Evolutionary conservation across 2,329 filamentous ascomycete species (phyloP), one percentile per base, ranked within the genome.

Genomic region (Eurotiales sp.): DNA sequence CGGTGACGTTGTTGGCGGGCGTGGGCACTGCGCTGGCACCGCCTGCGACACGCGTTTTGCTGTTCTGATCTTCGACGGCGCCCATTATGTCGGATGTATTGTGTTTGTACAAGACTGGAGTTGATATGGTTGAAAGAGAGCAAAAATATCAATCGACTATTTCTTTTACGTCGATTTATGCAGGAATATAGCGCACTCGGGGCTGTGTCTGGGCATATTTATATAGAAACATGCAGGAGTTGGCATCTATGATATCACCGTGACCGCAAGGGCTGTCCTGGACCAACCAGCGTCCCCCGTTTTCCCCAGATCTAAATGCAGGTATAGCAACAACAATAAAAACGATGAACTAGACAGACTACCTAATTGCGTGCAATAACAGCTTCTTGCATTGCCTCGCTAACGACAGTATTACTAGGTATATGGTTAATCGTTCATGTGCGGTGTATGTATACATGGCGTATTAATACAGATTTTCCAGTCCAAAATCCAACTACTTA

Each of bases 1-100:
- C 30, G 39, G 29, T n/a, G 37, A 51, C 44, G 44, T 55, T 50
- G 50, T 52, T 52, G 40, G 53, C 53, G 4, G 53, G 53, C 4
- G 52, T 54, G 12, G 53, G 34, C 8, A 46, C 25, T 3, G 49
- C 40, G 25, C 53, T 55, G 45, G 53, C 40, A 23, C 53, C 53
- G 17, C 53, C 53, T 42, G 50, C 22, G 17, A 50, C 46, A 15
- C 6, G 17, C 8, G 39, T 52, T 39, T 42, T 49, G n/a, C 30
- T 34, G 46, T 50, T 52, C 11, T 45, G 22, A 12, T 50, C 52
- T 45, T 50, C 27, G 44, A 41, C 41, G 44, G 34, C 52, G 29
- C 43, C 52, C 51, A 46, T 40, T 15, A 22, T 45, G 25, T 8
- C 8, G 12, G n/a, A n/a, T n/a, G n/a, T n/a, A n/a, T 45, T 30